Conservation (phyloP, 352 stramenopile genomes). For the Phytopythium oedochilum region DNA sequence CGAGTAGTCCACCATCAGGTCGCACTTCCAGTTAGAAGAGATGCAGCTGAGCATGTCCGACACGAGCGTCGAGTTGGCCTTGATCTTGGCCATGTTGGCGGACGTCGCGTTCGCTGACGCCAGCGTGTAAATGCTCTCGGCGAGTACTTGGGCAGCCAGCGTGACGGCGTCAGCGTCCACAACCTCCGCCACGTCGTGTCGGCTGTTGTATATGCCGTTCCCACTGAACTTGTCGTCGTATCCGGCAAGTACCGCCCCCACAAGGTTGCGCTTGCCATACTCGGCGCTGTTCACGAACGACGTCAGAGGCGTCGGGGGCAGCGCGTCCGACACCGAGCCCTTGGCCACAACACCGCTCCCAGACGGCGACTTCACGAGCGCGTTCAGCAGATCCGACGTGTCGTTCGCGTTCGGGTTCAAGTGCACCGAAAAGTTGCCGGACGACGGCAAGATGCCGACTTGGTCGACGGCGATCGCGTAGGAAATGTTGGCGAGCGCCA, state of each 20-base stretch:
- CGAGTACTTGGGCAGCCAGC: slow-evolving; percentile 64
- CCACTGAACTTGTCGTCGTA: slow-evolving; percentile 55
- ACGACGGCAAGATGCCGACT: slow-evolving; percentile 47
- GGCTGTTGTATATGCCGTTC: slow-evolving; percentile 54
- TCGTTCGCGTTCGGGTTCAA: slow-evolving; percentile 56
- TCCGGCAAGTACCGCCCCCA: slow-evolving; percentile 59
- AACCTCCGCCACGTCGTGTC: slow-evolving; percentile 47
- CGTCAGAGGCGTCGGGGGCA: slow-evolving; percentile 60
- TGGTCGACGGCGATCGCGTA: slow-evolving; percentile 79
- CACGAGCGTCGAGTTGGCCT: slow-evolving; percentile 58
- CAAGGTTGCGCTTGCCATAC: slow-evolving; percentile 54
- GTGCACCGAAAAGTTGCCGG: slow-evolving; percentile 62
- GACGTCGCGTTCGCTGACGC: slow-evolving; percentile 45
- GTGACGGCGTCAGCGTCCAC: slow-evolving; percentile 49
- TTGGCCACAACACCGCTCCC: slow-evolving; percentile 25
- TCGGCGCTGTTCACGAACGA: slow-evolving; percentile 76
- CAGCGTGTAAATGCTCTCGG: slow-evolving; percentile 63
- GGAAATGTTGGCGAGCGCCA: slow-evolving; percentile 54
- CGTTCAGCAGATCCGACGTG: slow-evolving; percentile 36
- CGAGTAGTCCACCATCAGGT: slow-evolving; percentile 68
- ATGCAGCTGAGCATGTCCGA: slow-evolving; percentile 54
- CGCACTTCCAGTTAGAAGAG: slow-evolving; percentile 60
- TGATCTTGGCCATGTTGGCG: slow-evolving; percentile 26
- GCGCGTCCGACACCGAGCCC: slow-evolving; percentile 24
- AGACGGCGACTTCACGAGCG: slow-evolving; percentile 45